These are phyloP conservation scores for Pichia sp. DNA, from an alignment of 1,139 yeast species.

Conservation along the genomic window DNA sequence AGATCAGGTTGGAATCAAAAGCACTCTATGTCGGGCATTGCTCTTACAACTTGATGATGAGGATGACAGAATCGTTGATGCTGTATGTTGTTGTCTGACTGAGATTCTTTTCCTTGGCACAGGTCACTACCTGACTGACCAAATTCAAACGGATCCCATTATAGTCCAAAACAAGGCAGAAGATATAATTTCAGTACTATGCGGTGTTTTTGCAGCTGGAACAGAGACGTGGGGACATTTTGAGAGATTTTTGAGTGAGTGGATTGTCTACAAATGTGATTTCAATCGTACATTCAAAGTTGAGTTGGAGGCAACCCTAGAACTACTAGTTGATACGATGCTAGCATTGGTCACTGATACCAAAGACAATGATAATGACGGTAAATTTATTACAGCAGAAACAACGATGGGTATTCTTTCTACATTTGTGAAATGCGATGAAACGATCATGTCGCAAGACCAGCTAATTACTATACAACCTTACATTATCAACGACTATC, in stretches of 20 bases:
- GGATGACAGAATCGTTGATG: slow-evolving; percentile 49
- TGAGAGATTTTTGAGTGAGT: slow-evolving; percentile 37
- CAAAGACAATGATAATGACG: slow-evolving; percentile 4
- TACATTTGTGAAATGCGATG: slow-evolving; percentile 43
- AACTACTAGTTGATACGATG: slow-evolving; percentile 24
- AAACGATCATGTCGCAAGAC: slow-evolving; percentile 50
- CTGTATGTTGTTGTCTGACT: slow-evolving; percentile 35
- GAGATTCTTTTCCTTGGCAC: slow-evolving; percentile 38
- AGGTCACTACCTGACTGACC: not conserved
- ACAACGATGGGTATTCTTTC: slow-evolving; percentile 43
- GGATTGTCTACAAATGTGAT: slow-evolving; percentile 30
- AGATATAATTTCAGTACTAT: slow-evolving; percentile 29
- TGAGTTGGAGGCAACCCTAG: slow-evolving; percentile 18
- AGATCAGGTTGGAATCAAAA: slow-evolving; percentile 28
- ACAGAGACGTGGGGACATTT: slow-evolving; percentile 35
- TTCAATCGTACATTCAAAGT: slow-evolving; percentile 14
- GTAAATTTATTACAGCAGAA: slow-evolving; percentile 25
- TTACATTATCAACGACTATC: slow-evolving; percentile 42
- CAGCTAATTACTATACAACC: slow-evolving; percentile 59
- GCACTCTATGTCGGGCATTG: slow-evolving; percentile 42
- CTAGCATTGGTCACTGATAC: slow-evolving; percentile 27
- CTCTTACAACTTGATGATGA: slow-evolving; percentile 60
- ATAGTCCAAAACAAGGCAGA: slow-evolving; percentile 11
- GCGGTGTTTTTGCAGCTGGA: slow-evolving; percentile 30
- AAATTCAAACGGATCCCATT: not conserved